phyloP scores from a whole-genome alignment of 805 yeast genomes.

The Candida boidinii region DNA sequence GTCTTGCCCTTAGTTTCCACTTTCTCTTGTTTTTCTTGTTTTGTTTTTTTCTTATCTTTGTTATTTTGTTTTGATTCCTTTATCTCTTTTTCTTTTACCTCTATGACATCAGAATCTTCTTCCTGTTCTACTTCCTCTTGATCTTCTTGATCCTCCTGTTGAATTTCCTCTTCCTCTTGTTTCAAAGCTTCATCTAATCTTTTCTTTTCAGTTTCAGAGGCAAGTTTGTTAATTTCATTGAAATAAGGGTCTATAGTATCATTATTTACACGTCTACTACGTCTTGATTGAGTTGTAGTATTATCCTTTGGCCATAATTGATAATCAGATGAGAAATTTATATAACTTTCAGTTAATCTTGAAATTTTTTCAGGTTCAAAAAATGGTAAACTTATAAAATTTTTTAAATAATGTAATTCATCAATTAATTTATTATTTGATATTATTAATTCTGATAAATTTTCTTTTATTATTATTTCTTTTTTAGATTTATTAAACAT shows the following conservation, averaged over 20 bases:
- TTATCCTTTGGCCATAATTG: not conserved
- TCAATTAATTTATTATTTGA: conserved; percentile 41
- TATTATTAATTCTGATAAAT: conserved; percentile 34
- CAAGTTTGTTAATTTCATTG: too few species aligned
- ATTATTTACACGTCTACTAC: too few species aligned
- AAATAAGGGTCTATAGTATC: too few species aligned
- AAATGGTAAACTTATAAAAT: conserved; percentile 51
- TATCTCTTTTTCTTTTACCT: not conserved
- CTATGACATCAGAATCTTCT: conserved; percentile 1
- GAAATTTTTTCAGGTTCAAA: conserved; percentile 46
- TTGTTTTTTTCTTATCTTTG: conserved; percentile 1
- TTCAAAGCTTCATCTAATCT: too few species aligned
- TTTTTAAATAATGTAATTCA: conserved; percentile 56
- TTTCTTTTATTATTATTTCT: conserved; percentile 15
- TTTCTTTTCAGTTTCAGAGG: too few species aligned
- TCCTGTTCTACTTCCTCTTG: conserved; percentile 2
- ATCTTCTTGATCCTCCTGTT: too few species aligned
- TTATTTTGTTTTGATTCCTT: conserved; percentile 3
- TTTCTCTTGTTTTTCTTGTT: conserved; percentile 1
- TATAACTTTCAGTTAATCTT: conserved; percentile 25
- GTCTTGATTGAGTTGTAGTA: not conserved
- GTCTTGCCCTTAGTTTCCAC: not conserved
- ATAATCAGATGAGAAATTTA: not conserved
- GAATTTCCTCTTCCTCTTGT: too few species aligned
- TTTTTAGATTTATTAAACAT: not conserved